Percentiles rank a stretch among this genome's conserved stretches.
These are phyloP conservation scores for Aspergillus puulaauensis DNA, from an alignment of 2,329 filamentous ascomycete genomes.

Conservation along the genomic window DNA sequence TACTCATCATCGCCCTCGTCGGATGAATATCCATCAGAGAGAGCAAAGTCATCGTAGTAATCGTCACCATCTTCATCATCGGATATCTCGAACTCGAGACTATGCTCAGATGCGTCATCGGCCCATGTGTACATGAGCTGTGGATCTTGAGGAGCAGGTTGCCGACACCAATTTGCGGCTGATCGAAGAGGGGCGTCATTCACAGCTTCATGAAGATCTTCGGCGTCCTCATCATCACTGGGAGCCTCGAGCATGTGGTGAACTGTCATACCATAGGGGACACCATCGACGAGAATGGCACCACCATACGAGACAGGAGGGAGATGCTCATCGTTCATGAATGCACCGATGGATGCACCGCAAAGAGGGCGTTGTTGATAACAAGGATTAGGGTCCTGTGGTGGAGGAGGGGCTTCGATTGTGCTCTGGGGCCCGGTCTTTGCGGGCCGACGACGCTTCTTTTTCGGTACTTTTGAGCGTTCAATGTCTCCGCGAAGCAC, in stretches of 20 bases:
- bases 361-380: slow-evolving; percentile 78
- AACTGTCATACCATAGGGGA: slow-evolving; percentile 90
- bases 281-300: slow-evolving; percentile 78
- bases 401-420: slow-evolving; percentile 27
- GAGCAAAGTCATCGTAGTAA: slow-evolving; percentile 43
- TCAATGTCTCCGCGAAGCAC: slow-evolving; percentile 60
- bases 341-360: slow-evolving; percentile 91
- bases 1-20: slow-evolving; percentile 55
- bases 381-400: slow-evolving; percentile 60
- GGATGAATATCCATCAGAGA: slow-evolving; percentile 49
- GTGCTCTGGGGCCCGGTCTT: slow-evolving; percentile 28
- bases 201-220: slow-evolving; percentile 33
- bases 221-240: slow-evolving; percentile 53
- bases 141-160: slow-evolving; percentile 23
- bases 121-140: slow-evolving; percentile 38
- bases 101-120: slow-evolving; percentile 39
- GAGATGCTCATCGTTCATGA: slow-evolving; percentile 78
- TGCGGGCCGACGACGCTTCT: slow-evolving; percentile 40
- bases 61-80: slow-evolving; percentile 54
- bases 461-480: slow-evolving; percentile 52
- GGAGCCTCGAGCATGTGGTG: slow-evolving; percentile 86
- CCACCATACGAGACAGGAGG: slow-evolving; percentile 91
- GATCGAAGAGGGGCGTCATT: slow-evolving; percentile 43
- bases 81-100: slow-evolving; percentile 52
- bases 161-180: slow-evolving; percentile 40